Conservation (phyloP, 768 basidiomycete species). For the Pleurotus tuoliensis region DNA sequence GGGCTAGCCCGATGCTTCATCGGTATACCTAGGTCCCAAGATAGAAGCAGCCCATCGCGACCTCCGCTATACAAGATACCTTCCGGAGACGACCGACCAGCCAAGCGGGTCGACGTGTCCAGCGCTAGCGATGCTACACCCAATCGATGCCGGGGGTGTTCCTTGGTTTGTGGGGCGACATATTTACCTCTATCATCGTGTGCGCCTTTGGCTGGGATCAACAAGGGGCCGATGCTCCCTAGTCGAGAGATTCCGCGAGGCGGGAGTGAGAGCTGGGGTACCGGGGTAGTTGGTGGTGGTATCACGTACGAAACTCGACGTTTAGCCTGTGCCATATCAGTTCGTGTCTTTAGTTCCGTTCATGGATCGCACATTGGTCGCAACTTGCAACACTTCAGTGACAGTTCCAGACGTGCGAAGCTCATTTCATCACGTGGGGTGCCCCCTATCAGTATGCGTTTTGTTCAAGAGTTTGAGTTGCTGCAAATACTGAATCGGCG, state of each 20-base stretch:
- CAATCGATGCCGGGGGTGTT: constrained; percentile 79
- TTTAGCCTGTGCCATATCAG: constrained; percentile 41
- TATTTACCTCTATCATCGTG: constrained; percentile 20
- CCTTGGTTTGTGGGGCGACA: constrained; percentile 20
- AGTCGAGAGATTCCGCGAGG: constrained; percentile 57
- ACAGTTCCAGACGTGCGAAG: too few species aligned
- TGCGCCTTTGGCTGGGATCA: constrained; percentile 35
- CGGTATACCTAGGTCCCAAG: constrained; percentile 78
- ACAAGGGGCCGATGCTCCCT: constrained; percentile 66
- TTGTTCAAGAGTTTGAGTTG: too few species aligned
- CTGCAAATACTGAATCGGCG: too few species aligned
- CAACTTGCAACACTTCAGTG: neutral
- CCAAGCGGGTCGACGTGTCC: constrained; percentile 75
- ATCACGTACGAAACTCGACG: constrained; percentile 87
- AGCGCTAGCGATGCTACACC: constrained; percentile 86
- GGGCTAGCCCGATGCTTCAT: constrained; percentile 45
- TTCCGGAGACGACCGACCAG: constrained; percentile 63
- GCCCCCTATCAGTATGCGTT: too few species aligned
- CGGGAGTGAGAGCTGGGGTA: constrained; percentile 70
- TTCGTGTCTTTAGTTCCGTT: neutral
- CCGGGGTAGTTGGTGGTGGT: constrained; percentile 60
- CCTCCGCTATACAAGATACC: constrained; percentile 91
- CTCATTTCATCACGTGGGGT: too few species aligned
- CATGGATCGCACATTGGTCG: constrained; percentile 1
- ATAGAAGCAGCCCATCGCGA: constrained; percentile 81